Evolutionary conservation across 176 grass and related monocot species (phyloP).

Genomic region (Eleusine coracana): DNA sequence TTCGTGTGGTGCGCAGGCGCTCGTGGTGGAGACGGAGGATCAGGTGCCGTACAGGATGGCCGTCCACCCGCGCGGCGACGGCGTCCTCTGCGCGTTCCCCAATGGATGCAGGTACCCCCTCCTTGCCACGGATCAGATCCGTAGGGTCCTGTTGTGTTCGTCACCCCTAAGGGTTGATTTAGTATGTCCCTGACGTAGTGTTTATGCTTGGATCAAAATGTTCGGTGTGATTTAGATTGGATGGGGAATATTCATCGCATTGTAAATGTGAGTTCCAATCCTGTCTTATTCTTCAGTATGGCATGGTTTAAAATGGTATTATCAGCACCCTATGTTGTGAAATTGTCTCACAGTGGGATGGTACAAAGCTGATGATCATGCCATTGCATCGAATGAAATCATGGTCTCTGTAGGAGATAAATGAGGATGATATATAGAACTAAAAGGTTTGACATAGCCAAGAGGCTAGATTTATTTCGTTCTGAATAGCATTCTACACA

Average conservation of each 20-base stretch:
- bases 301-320: background rate
- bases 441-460: background rate
- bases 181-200: background rate
- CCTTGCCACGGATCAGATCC: background rate
- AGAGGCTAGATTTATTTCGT: background rate
- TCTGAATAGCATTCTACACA: background rate
- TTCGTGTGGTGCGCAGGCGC: constrained; percentile 47
- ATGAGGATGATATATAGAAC: background rate
- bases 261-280: background rate
- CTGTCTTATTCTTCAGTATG: background rate
- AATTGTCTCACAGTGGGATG: background rate
- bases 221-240: background rate
- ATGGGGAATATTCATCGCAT: background rate
- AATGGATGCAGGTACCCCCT: constrained; percentile 67
- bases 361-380: background rate
- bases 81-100: constrained; percentile 74
- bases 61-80: constrained; percentile 76
- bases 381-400: no score
- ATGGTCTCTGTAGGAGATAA: no score
- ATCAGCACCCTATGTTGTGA: background rate
- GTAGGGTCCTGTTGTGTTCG: background rate
- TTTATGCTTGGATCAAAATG: background rate
- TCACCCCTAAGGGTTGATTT: background rate
- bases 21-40: constrained; percentile 58
- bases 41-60: constrained; percentile 90